Conservation (phyloP, 2,329 filamentous ascomycete genomes). For the Hymenoscyphus infarciens region DNA sequence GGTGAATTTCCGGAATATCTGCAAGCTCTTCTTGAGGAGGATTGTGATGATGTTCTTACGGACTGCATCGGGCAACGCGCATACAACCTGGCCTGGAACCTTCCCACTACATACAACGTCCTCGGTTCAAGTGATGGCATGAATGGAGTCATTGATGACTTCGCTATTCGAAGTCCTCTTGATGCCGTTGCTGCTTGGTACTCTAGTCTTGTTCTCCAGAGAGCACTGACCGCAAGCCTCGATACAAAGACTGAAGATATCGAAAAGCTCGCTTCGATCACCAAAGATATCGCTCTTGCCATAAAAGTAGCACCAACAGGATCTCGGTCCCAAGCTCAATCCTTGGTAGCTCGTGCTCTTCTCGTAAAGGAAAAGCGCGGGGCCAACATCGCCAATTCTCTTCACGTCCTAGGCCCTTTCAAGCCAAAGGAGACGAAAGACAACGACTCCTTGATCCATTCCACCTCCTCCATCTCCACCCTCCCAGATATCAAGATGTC, state of each 20-base stretch:
- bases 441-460: slow-evolving; percentile 44
- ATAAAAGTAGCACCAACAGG: slow-evolving; percentile 72
- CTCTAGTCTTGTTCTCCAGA: slow-evolving; percentile 70
- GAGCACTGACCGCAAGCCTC: slow-evolving; percentile 62
- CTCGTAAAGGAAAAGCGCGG: slow-evolving; percentile 52
- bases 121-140: slow-evolving; percentile 65
- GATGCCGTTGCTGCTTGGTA: slow-evolving; percentile 92
- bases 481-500: slow-evolving; percentile 54
- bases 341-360: slow-evolving; percentile 56
- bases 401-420: slow-evolving; percentile 48
- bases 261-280: slow-evolving; percentile 40
- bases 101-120: slow-evolving; percentile 65
- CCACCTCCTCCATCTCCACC: slow-evolving; percentile 41
- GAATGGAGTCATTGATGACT: slow-evolving; percentile 80
- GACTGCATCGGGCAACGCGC: slow-evolving; percentile 77
- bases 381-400: slow-evolving; percentile 52
- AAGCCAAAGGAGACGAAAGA: slow-evolving; percentile 32
- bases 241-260: slow-evolving; percentile 48
- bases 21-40: slow-evolving; percentile 68
- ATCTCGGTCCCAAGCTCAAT: slow-evolving; percentile 64
- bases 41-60: slow-evolving; percentile 78
- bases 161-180: slow-evolving; percentile 78
- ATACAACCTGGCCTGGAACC: slow-evolving; percentile 87
- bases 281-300: slow-evolving; percentile 61
- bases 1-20: slow-evolving; percentile 75